A percentile compares a stretch with the other conserved stretches of the same genome.
phyloP scores from a whole-genome alignment of 345 rosid genomes.

The Eucalyptus regnans region DNA sequence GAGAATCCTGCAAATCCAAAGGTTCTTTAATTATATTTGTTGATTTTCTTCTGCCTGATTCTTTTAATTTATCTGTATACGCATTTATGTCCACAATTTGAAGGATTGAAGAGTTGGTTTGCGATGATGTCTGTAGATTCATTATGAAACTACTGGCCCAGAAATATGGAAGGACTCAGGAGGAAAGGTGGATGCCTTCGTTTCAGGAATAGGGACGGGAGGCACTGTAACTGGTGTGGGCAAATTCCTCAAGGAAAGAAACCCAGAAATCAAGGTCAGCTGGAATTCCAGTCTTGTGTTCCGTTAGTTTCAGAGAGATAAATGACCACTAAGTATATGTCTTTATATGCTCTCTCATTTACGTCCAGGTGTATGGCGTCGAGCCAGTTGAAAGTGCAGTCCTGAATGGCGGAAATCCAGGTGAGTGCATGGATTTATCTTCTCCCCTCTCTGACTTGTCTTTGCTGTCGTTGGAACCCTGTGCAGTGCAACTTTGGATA shows the following conservation, averaged over 20 bases:
- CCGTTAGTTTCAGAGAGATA: background rate
- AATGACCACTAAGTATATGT: background rate
- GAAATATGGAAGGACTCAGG: conserved; percentile 25
- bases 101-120: background rate
- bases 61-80: background rate
- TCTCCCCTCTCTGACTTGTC: background rate
- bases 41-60: background rate
- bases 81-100: background rate
- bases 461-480: background rate
- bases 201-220: conserved; percentile 41
- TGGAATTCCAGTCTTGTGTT: background rate
- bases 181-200: conserved; percentile 33
- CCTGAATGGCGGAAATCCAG: conserved; percentile 24
- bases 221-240: conserved; percentile 54
- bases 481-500: background rate
- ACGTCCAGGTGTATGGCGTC: conserved; percentile 21
- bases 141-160: conserved; percentile 40
- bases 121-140: conserved; percentile 27
- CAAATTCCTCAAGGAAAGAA: conserved; percentile 44
- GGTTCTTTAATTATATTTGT: conserved; percentile 14
- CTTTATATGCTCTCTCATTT: background rate
- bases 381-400: conserved; percentile 36
- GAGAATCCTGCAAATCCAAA: conserved; percentile 62
- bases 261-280: conserved; percentile 39
- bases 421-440: background rate